Evolutionary conservation across 192 early-diverging fungal genomes (phyloP).

Genomic region (Mortierella claussenii): DNA sequence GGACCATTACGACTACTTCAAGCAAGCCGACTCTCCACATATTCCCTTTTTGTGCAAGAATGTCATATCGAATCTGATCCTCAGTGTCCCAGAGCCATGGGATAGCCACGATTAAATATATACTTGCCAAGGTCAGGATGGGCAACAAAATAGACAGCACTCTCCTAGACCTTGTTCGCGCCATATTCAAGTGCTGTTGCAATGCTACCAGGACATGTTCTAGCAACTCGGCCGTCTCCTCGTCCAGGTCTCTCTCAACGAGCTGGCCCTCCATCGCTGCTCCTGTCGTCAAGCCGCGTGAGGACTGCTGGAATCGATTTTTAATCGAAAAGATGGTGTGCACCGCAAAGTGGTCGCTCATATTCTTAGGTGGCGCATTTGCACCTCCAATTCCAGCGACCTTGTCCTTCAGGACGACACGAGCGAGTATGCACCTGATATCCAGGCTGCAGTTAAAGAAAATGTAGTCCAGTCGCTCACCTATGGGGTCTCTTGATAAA

Average conservation of each 20-base stretch:
- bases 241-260: too few species aligned
- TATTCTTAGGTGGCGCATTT: neutral
- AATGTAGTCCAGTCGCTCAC: slow-evolving; percentile 65
- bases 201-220: slow-evolving; percentile 12
- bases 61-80: too few species aligned
- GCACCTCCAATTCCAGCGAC: neutral
- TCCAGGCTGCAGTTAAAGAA: slow-evolving; percentile 51
- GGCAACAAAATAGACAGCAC: neutral
- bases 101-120: neutral
- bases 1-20: neutral
- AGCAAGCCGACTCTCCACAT: neutral
- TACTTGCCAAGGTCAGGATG: neutral
- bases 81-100: too few species aligned
- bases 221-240: slow-evolving; percentile 7
- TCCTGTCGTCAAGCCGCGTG: neutral
- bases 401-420: slow-evolving; percentile 19
- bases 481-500: slow-evolving; percentile 26
- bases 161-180: neutral
- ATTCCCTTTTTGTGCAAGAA: too few species aligned
- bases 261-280: neutral
- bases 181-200: slow-evolving; percentile 4
- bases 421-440: slow-evolving; percentile 28
- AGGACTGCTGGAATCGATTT: neutral
- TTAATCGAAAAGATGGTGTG: slow-evolving; percentile 6
- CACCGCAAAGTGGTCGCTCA: slow-evolving; percentile 40